Conservation (phyloP, 345 rosid genomes). For the Lepidium sativum region DNA sequence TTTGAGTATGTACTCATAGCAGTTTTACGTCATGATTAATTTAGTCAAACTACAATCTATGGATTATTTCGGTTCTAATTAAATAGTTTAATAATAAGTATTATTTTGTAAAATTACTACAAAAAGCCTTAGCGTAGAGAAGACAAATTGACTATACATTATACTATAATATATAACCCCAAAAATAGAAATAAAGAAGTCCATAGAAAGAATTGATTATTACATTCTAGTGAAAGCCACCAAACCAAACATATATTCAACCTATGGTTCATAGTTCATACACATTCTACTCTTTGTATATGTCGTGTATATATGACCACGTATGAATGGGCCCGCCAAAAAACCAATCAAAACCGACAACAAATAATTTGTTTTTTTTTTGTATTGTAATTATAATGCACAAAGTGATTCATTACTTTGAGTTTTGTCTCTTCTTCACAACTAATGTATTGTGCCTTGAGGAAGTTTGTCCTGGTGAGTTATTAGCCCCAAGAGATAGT, state of each 20-base stretch:
- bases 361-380: not conserved
- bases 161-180: not conserved
- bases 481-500: slow-evolving; percentile 22
- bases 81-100: too few relatives aligned
- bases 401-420: slow-evolving; percentile 13
- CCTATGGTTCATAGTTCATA: slow-evolving; percentile 10
- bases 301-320: slow-evolving; percentile 10
- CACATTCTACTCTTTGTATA: slow-evolving; percentile 16
- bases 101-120: too few relatives aligned
- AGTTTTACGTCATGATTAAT: slow-evolving; percentile 12
- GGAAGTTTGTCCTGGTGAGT: slow-evolving; percentile 21
- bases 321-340: slow-evolving; percentile 11
- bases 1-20: slow-evolving; percentile 2
- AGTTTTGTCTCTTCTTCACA: slow-evolving; percentile 25
- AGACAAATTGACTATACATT: too few relatives aligned
- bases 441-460: slow-evolving; percentile 20
- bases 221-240: not conserved
- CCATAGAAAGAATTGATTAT: not conserved
- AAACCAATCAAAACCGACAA: not conserved
- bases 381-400: not conserved
- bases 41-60: not conserved
- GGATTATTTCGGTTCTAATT: not conserved
- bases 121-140: too few relatives aligned
- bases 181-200: not conserved
- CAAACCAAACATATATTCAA: slow-evolving; percentile 8